Percentiles rank a stretch among this genome's conserved stretches.
These are phyloP conservation scores for Lotmaria passim DNA, from an alignment of 208 protist genomes.

Conservation along the genomic window DNA sequence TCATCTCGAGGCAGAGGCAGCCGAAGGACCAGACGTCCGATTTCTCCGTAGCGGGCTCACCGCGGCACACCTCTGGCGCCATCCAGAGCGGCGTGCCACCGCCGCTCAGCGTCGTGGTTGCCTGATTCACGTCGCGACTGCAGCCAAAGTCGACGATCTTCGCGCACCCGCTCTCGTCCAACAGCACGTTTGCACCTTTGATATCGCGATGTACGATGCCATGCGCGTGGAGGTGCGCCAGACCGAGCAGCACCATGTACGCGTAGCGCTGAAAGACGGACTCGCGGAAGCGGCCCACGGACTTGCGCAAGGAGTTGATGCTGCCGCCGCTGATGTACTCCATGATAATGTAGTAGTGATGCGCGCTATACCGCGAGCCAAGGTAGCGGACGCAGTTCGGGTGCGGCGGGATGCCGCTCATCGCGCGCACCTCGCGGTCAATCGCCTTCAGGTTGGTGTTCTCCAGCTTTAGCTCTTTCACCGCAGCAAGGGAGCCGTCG, in stretches of 20 bases:
- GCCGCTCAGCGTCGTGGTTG: slow-evolving; percentile 44
- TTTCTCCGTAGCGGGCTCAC: slow-evolving; percentile 61
- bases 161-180: slow-evolving; percentile 79
- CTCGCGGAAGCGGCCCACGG: slow-evolving; percentile 63
- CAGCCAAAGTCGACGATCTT: slow-evolving; percentile 96
- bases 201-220: slow-evolving; percentile 91
- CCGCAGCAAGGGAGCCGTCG: slow-evolving; percentile 68
- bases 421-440: slow-evolving; percentile 67
- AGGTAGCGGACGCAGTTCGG: slow-evolving; percentile 83
- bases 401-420: slow-evolving; percentile 76
- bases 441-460: slow-evolving; percentile 62
- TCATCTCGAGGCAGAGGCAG: slow-evolving; percentile 87
- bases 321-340: slow-evolving; percentile 88
- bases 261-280: slow-evolving; percentile 78
- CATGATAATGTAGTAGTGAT: slow-evolving; percentile 88
- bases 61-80: slow-evolving; percentile 86
- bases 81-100: slow-evolving; percentile 85
- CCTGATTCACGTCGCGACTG: slow-evolving; percentile 72
- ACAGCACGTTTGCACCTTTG: slow-evolving; percentile 91
- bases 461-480: slow-evolving; percentile 77
- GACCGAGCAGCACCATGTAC: slow-evolving; percentile 72
- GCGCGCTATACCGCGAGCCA: slow-evolving; percentile 60
- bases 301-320: slow-evolving; percentile 68
- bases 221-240: slow-evolving; percentile 78
- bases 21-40: slow-evolving; percentile 87